Base-by-base conservation (phyloP, 768 basidiomycete genomes). In the Termitomyces sp. region DNA sequence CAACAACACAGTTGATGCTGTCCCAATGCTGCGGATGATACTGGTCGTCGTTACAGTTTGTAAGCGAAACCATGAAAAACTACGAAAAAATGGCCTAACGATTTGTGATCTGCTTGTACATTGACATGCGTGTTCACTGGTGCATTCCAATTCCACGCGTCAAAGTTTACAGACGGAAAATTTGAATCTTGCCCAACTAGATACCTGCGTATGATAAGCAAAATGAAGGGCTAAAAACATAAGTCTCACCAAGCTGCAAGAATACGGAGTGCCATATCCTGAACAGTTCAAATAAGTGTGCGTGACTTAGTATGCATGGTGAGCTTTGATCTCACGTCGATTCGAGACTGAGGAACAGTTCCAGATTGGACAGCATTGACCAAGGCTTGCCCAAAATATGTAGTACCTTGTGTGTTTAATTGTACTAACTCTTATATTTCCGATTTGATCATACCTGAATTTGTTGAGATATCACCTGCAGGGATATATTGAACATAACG, bases 301-400 rank as follows among this genome's bases (percentile, higher is more conserved):
- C 27, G 18, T 26, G 16, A n/a, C 3, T 37, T 13, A 16, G 9
- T 39, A 27, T 27, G 18, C 10, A 51, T 31, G 20, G 27, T 46
- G 24, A 32, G 29, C 52, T 31, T 22, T 5, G 20, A 4, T 43
- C 55, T 12, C 69, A 75, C 83, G 65, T 84, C 79, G n/a, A 88
- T 72, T 36, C 86, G 80, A 22, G 77, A 66, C 62, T 79, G 70
- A 0, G 84, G 71, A 5, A 93, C 85, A 32, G 77, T 72, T 18
- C 85, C 81, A 42, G 81, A 83, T 57, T 79, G 74, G 16, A 91
- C 86, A 10, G 81, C 82, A 31, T 73, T 66, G 0, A 83, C 80
- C 9, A 92, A 72, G 53, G 79, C 78, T 36, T 71, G 69, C 4
- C 90, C 90, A 56, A 87, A 88, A 69, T 81, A 86, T 16, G 71